Evolutionary conservation across 192 early-diverging fungal species (phyloP), one percentile per base, ranked within the genome.

Genomic region (Mortierella antarctica): DNA sequence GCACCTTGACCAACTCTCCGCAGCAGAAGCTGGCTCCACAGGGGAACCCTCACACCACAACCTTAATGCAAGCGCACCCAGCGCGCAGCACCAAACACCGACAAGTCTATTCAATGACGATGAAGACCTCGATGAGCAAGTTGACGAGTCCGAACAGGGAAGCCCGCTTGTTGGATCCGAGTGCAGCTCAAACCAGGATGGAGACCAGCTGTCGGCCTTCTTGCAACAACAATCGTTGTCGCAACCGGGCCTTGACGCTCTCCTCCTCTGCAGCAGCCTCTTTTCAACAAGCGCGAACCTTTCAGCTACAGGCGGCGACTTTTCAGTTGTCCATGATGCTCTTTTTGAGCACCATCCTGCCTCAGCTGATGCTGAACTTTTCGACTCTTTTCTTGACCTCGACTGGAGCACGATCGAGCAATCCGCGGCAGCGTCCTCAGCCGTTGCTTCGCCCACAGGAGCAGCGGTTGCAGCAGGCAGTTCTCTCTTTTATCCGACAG

Each of bases 381-480:
- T 85, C 79, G 83, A 85, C 72, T 79, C 74, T 82, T 82, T 82
- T 85, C 67, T 82, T 76, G 79, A 82, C 71, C 74, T 86, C 81
- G 74, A 88, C 69, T 82, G 83, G 79, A 73, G 60, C 71, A 49
- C 71, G 48, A 80, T 72, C 70, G 70, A 80, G 65, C 70, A 71
- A 61, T 72, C 77, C 58, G 62, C 54, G 48, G 45, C 65, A 6
- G 14, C 63, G 13, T 48, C 61, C 41, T 62, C 63, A 5, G n/a
- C 65, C 8, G 31, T 31, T 31, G 9, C 48, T 49, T 41, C 41
- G 12, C n/a, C 41, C 45, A 31, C 69, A 80, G 70, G 70, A 80
- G 53, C 77, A 51, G 48, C 65, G 57, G 50, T 56, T 80, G 59
- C 70, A 57, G 59, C 70, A 80, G 59, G 69, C 53, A 39, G 63